Conservation (phyloP, 768 basidiomycete species). For the Termitomyces eurrhizus region DNA sequence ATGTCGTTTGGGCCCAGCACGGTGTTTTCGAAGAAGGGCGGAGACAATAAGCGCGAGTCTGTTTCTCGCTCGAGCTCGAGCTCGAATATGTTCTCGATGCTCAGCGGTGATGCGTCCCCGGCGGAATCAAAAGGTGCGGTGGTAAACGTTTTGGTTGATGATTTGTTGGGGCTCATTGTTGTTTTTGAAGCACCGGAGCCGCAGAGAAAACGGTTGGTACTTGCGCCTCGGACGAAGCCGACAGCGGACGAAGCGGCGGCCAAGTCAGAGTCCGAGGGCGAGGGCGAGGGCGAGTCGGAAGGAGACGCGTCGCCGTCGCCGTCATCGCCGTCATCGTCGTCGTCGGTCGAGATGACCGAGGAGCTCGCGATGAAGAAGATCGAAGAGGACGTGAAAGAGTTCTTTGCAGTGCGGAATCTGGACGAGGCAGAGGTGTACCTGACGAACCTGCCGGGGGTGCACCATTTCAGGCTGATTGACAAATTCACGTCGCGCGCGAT, state of each 20-base stretch:
- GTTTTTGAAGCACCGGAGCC: slow-evolving; percentile 12
- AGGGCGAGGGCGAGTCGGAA: too few species aligned
- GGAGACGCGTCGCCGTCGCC: too few species aligned
- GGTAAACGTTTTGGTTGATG: too few species aligned
- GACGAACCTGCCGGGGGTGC: slow-evolving; percentile 59
- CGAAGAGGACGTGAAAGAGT: slow-evolving; percentile 79
- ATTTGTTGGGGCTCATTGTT: slow-evolving; percentile 13
- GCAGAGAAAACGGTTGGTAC: background rate
- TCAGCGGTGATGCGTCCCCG: slow-evolving; percentile 55
- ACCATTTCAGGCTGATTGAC: slow-evolving; percentile 66
- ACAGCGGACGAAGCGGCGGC: slow-evolving; percentile 1
- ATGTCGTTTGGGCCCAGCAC: slow-evolving; percentile 83
- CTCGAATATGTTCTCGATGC: slow-evolving; percentile 93
- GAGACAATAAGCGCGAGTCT: slow-evolving; percentile 52
- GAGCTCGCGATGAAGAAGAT: slow-evolving; percentile 74
- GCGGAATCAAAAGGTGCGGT: too few species aligned
- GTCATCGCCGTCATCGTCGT: too few species aligned
- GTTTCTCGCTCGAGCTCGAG: slow-evolving; percentile 82
- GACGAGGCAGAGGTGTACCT: slow-evolving; percentile 90
- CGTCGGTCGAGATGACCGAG: slow-evolving; percentile 50
- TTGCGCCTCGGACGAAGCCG: background rate
- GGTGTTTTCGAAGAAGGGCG: slow-evolving; percentile 75
- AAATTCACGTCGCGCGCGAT: slow-evolving; percentile 71
- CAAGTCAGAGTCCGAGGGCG: slow-evolving; percentile 30
- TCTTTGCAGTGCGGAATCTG: slow-evolving; percentile 81